Evolutionary conservation across 495 filamentous ascomycete species (phyloP).

Genomic region (Aspergillus nanangensis): DNA sequence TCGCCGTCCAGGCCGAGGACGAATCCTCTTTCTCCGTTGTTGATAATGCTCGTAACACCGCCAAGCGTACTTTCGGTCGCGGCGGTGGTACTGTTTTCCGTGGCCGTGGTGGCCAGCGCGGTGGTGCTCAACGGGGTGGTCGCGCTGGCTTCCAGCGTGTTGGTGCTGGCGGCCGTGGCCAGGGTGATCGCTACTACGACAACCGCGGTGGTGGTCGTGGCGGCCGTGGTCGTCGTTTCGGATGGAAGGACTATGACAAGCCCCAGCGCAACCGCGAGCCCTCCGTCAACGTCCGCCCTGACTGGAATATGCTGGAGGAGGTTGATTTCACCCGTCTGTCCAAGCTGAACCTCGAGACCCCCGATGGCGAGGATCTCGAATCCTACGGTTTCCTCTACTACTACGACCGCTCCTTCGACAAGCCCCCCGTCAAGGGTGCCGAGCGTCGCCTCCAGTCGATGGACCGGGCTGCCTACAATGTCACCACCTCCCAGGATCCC

Average conservation of each 20-base stretch:
- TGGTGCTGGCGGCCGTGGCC: conserved; percentile 59
- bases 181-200: conserved; percentile 61
- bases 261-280: conserved; percentile 93
- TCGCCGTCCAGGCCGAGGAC: conserved; percentile 88
- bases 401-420: conserved; percentile 94
- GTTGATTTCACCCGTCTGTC: conserved; percentile 93
- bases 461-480: conserved; percentile 94
- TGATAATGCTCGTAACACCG: conserved; percentile 81
- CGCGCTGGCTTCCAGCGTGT: conserved; percentile 64
- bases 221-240: conserved; percentile 74
- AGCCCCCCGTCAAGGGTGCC: conserved; percentile 78
- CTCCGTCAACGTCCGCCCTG: conserved; percentile 86
- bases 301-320: conserved; percentile 95
- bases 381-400: conserved; percentile 95
- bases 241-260: conserved; percentile 99
- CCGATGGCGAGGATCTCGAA: conserved; percentile 92
- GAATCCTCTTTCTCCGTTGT: conserved; percentile 97
- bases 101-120: conserved; percentile 71
- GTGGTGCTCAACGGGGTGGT: conserved; percentile 47
- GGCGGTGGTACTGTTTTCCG: conserved; percentile 84
- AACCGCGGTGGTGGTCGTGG: conserved; percentile 48
- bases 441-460: conserved; percentile 83
- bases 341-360: conserved; percentile 92
- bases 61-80: conserved; percentile 81
- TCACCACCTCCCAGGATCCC: conserved; percentile 91